Percentiles rank a stretch among this genome's conserved stretches.
These are phyloP conservation scores for Fusarium solani-melongenae DNA, from an alignment of 2,329 filamentous ascomycete genomes.

Conservation along the genomic window DNA sequence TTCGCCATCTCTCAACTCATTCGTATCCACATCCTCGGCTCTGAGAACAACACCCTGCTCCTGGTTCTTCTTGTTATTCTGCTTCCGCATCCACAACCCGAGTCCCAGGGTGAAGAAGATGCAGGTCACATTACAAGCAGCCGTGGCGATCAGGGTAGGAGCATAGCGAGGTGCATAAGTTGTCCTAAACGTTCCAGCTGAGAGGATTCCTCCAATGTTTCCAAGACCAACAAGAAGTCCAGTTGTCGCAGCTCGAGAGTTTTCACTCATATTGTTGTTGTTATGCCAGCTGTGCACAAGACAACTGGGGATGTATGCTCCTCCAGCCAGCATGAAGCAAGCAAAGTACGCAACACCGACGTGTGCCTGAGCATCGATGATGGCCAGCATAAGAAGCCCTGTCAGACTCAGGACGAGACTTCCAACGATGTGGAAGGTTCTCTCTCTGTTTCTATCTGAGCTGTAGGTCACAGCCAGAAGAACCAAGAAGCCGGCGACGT, in stretches of 20 bases:
- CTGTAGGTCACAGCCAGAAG: constrained; percentile 56
- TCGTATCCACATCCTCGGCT: constrained; percentile 34
- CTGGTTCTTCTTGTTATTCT: constrained; percentile 20
- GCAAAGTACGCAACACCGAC: constrained; percentile 61
- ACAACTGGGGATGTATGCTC: constrained; percentile 58
- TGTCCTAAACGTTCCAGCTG: constrained; percentile 56
- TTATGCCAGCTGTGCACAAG: constrained; percentile 64
- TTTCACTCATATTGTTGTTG: constrained; percentile 64
- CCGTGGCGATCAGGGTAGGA: constrained; percentile 59
- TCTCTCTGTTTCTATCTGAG: constrained; percentile 57
- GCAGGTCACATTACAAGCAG: constrained; percentile 34
- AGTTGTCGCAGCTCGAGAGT: constrained; percentile 57
- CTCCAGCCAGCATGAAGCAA: constrained; percentile 58
- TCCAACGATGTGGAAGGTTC: constrained; percentile 57
- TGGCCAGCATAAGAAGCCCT: constrained; percentile 57
- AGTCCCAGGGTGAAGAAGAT: constrained; percentile 34
- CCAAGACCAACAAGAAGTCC: constrained; percentile 60
- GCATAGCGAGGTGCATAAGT: constrained; percentile 61
- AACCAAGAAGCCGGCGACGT: constrained; percentile 58
- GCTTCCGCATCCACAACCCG: constrained; percentile 30
- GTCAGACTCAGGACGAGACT: constrained; percentile 51
- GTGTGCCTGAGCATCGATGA: constrained; percentile 54
- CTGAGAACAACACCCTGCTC: constrained; percentile 25
- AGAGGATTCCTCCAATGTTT: constrained; percentile 61
- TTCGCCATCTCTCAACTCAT: constrained; percentile 23